Base-by-base conservation (phyloP, 352 stramenopile species). In the Poterioochromonas sp. region DNA sequence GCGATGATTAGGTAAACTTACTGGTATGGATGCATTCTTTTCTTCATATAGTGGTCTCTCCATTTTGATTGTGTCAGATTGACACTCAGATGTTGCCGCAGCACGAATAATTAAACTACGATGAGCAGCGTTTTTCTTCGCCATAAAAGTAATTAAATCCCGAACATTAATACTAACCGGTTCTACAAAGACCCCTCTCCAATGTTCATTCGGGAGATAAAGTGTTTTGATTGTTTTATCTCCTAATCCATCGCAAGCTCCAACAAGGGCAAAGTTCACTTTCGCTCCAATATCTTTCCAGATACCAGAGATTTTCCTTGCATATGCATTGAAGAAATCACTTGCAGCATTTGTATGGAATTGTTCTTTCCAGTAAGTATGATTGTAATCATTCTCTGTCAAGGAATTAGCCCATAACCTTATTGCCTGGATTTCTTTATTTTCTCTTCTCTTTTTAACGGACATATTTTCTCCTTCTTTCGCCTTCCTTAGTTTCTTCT, bases 271-370 rank as follows among this genome's bases (percentile, higher is more conserved):
- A 43, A 76, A 76, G 44, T 76, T 76, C 2, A 76, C 69, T 40
- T 76, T 76, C 5, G 69, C 69, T 40, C n/a, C 39, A n/a, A 8
- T 26, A 39, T 70, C 11, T 35, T 64, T 65, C 2, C 73, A 76
- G 8, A 76, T 40, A 12, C 32, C n/a, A 2, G 69, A 76, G 43
- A 76, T 18, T 35, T 63, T 76, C 20, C 39, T 53, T 1, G 40
- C 69, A 35, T 76, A 76, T 5, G 12, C 69, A 29, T 76, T 65
- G 69, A 76, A 76, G 69, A 76, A 76, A 29, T 76, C 69, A 26
- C 2, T 8, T 0, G 69, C 32, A 35, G 20, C 11, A n/a, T 8
- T 11, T 12, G 43, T 39, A 29, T 76, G 69, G 32, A 62, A 76
- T 18, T 18, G 5, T 26, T 8, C 37, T 26, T 29, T 5, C 69